Evolutionary conservation across 208 protist species (phyloP), one percentile per base, ranked within the genome.

Genomic region (Lotmaria passim): DNA sequence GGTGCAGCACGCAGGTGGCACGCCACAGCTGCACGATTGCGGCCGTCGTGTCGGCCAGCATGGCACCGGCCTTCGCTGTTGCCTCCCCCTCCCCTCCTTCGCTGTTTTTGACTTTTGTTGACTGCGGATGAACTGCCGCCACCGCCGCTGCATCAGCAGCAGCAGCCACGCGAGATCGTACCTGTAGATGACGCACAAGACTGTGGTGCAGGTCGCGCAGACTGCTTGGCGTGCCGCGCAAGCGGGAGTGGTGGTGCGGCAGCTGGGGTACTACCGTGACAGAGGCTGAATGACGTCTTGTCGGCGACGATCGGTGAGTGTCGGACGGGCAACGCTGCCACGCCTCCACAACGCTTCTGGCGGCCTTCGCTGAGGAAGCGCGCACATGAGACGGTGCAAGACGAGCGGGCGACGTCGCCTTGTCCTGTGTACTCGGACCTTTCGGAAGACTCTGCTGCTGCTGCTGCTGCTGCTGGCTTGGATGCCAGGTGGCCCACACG

Each of bases 161-260:
- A 21, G 50, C 19, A 2, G 28, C 11, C 8, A 6, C 24, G 15
- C 52, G 33, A 2, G 28, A 26, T 14, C 26, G 59, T 19, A 26
- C 24, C 33, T 67, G 50, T 1, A 74, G 48, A 3, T 41, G 41
- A 26, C 43, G 8, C 36, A 41, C 30, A 3, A 74, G 51, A 0
- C 3, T 38, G 2, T 66, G 23, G 39, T 74, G 59, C 4, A 74
- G 21, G 21, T 74, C 69, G 12, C 69, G 69, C 24, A 74, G 69
- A 38, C 36, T 61, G n/a, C 19, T 14, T 12, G 36, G 36, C 8
- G 36, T 12, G 47, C 47, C 47, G 5, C 24, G 19, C 47, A 8
- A 21, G 47, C 17, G 47, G 15, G 6, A 10, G 15, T 15, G 24
- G 47, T 10, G 19, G 24, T 30, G n/a, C n/a, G n/a, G n/a, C n/a